A percentile compares a stretch with the other conserved stretches of the same genome.
phyloP scores from a whole-genome alignment of 1,284 basidiomycete species.

The Sanghuangporus weigelae region DNA sequence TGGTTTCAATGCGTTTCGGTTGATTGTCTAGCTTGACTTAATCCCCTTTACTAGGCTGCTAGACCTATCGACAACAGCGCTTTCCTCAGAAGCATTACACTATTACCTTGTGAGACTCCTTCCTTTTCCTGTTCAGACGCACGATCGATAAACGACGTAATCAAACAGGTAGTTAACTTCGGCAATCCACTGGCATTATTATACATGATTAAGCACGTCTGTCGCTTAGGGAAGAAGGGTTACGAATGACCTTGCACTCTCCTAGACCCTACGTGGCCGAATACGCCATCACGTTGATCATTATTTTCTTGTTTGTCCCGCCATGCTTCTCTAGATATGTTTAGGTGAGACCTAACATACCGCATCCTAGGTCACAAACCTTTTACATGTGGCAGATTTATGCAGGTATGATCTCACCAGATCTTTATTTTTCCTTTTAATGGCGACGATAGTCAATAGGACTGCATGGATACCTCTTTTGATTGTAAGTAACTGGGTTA shows the following conservation, averaged over 20 bases:
- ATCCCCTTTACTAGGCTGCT: neutral
- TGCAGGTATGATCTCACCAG: neutral
- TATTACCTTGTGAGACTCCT: conserved; percentile 2
- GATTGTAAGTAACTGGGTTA: neutral
- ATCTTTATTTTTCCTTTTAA: neutral
- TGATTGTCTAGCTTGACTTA: neutral
- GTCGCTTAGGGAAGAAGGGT: neutral
- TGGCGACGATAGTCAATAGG: conserved; percentile 2
- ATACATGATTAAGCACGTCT: conserved; percentile 2
- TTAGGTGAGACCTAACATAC: neutral
- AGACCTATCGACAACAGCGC: conserved; percentile 2
- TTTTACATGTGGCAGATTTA: conserved; percentile 10
- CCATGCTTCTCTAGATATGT: neutral
- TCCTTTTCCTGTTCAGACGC: neutral
- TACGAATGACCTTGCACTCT: neutral
- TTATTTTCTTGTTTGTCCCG: conserved; percentile 1
- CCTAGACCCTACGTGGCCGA: conserved; percentile 6
- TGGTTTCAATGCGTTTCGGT: neutral
- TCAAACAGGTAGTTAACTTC: conserved; percentile 7
- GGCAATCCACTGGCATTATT: conserved; percentile 6
- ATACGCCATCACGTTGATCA: neutral
- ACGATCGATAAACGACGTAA: neutral
- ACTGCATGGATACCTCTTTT: neutral
- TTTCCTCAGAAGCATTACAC: conserved; percentile 4
- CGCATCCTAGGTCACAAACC: conserved; percentile 2